Conservation (phyloP, 495 filamentous ascomycete genomes). For the Podospora pseudopauciseta region DNA sequence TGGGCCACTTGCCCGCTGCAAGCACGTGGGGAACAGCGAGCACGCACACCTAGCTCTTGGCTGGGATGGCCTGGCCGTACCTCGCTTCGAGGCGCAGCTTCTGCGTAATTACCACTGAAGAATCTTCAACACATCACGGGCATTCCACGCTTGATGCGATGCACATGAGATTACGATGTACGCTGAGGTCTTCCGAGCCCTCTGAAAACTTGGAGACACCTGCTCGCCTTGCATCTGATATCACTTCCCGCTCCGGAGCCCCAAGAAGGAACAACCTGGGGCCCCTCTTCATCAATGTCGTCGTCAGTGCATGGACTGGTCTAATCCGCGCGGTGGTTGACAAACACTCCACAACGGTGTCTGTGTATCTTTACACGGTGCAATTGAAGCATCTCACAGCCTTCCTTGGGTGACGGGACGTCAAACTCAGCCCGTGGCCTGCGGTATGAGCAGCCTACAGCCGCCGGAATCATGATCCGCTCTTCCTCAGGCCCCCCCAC, state of each 20-base stretch:
- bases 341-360: not conserved
- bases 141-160: not conserved
- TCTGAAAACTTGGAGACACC: not conserved
- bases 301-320: not conserved
- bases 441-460: not conserved
- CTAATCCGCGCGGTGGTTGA: not conserved
- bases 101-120: not conserved
- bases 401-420: not conserved
- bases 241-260: not conserved
- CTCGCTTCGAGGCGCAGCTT: not conserved
- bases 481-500: slow-evolving; percentile 3
- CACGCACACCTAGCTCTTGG: not conserved
- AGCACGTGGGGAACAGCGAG: not conserved
- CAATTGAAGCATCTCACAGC: not conserved
- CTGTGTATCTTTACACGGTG: not conserved
- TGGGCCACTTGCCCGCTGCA: not conserved
- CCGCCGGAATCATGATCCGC: slow-evolving; percentile 8
- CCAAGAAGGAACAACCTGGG: not conserved
- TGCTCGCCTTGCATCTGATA: not conserved
- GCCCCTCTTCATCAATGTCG: not conserved
- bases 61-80: not conserved
- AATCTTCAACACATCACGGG: not conserved
- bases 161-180: not conserved
- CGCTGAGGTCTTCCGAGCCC: no score
- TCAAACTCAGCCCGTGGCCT: not conserved